Conservation (phyloP, 805 yeast species). For the Candida suzukii region DNA sequence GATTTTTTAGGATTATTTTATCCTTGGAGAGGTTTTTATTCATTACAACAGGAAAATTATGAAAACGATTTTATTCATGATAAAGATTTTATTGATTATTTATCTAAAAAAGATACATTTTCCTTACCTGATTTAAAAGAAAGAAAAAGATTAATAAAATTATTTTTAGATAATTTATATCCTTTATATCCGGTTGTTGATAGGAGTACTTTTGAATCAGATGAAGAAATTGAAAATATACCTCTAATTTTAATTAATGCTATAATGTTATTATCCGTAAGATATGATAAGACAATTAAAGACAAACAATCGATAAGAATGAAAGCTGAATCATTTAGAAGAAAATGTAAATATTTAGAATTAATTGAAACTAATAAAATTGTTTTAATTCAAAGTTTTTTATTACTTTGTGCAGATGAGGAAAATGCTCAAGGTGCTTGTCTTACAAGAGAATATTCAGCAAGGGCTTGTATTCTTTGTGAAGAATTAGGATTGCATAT, state of each 20-base stretch:
- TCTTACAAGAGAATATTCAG: slow-evolving; percentile 16
- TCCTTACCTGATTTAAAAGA: slow-evolving; percentile 14
- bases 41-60: slow-evolving; percentile 10
- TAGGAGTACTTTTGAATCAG: slow-evolving; percentile 10
- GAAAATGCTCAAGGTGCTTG: slow-evolving; percentile 24
- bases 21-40: slow-evolving; percentile 23
- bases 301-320: slow-evolving; percentile 10
- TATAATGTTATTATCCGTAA: slow-evolving; percentile 16
- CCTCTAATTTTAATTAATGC: slow-evolving; percentile 25
- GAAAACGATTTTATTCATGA: slow-evolving; percentile 11
- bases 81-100: slow-evolving; percentile 15
- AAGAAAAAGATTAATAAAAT: slow-evolving; percentile 13
- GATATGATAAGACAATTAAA: slow-evolving; percentile 13
- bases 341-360: slow-evolving; percentile 19
- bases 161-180: slow-evolving; percentile 19
- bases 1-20: slow-evolving; percentile 22
- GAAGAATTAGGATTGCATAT: slow-evolving; percentile 23
- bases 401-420: slow-evolving; percentile 22
- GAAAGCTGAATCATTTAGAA: slow-evolving; percentile 16
- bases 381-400: slow-evolving; percentile 20
- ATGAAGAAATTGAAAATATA: slow-evolving; percentile 4
- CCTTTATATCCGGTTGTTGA: slow-evolving; percentile 25
- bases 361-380: slow-evolving; percentile 20
- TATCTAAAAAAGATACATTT: slow-evolving; percentile 19
- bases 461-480: slow-evolving; percentile 19